phyloP scores from a whole-genome alignment of 2,329 filamentous ascomycete genomes.

The Alternaria ventricosa region DNA sequence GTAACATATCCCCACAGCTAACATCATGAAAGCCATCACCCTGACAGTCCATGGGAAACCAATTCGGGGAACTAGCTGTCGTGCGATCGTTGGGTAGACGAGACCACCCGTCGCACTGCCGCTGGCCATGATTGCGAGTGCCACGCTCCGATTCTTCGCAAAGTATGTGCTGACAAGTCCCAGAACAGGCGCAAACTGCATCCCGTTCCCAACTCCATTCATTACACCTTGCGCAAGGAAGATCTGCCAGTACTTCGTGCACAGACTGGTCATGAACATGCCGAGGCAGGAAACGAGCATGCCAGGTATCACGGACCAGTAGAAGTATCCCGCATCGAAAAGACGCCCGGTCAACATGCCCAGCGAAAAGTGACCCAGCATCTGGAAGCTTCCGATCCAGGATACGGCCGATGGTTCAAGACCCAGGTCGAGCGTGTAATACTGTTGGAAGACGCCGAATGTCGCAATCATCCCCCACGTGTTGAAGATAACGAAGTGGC shows the following conservation, averaged over 20 bases:
- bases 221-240: slow-evolving; percentile 47
- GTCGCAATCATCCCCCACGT: slow-evolving; percentile 48
- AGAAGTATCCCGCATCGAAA: slow-evolving; percentile 61
- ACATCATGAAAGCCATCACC: slow-evolving; percentile 65
- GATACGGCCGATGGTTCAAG: slow-evolving; percentile 54
- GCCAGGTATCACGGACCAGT: slow-evolving; percentile 52
- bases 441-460: slow-evolving; percentile 47
- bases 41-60: slow-evolving; percentile 72
- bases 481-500: slow-evolving; percentile 47
- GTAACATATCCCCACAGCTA: slow-evolving; percentile 51
- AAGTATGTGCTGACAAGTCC: slow-evolving; percentile 62
- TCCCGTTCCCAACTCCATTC: slow-evolving; percentile 42
- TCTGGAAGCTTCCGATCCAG: slow-evolving; percentile 61
- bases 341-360: slow-evolving; percentile 60
- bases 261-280: slow-evolving; percentile 61
- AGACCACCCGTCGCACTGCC: slow-evolving; percentile 69
- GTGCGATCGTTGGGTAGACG: slow-evolving; percentile 65
- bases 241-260: slow-evolving; percentile 58
- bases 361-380: slow-evolving; percentile 59
- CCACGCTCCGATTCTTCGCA: slow-evolving; percentile 62
- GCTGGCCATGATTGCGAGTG: slow-evolving; percentile 64
- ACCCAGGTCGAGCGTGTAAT: slow-evolving; percentile 40
- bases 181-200: slow-evolving; percentile 45
- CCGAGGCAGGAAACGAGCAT: slow-evolving; percentile 54
- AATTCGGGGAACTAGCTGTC: slow-evolving; percentile 63